phyloP scores from a whole-genome alignment of 2,329 filamentous ascomycete genomes.

The Sporothrix globosa region DNA sequence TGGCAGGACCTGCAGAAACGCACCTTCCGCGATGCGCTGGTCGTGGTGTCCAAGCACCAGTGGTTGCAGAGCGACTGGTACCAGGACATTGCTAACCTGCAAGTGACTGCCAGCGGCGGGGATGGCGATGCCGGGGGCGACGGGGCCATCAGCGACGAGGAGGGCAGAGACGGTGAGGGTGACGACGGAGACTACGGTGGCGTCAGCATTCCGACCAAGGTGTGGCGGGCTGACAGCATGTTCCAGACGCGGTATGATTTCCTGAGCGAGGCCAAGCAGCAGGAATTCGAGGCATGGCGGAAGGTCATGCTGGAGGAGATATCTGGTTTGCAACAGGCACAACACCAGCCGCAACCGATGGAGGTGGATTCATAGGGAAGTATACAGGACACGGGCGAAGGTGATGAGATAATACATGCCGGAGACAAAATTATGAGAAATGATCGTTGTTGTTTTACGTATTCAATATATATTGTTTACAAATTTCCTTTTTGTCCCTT shows the following conservation, averaged over 20 bases:
- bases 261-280: constrained; percentile 64
- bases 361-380: constrained; percentile 32
- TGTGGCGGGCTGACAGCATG: constrained; percentile 67
- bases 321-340: constrained; percentile 32
- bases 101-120: constrained; percentile 40
- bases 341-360: constrained; percentile 30
- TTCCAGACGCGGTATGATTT: constrained; percentile 75
- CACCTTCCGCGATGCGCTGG: constrained; percentile 65
- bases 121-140: constrained; percentile 43
- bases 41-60: constrained; percentile 57
- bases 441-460: neutral
- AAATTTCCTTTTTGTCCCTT: no score
- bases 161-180: constrained; percentile 40
- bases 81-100: constrained; percentile 59
- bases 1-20: constrained; percentile 55
- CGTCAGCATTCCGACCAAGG: constrained; percentile 43
- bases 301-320: constrained; percentile 61
- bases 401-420: neutral
- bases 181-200: constrained; percentile 34
- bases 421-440: neutral
- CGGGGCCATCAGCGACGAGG: constrained; percentile 44
- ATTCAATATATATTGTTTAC: neutral
- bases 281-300: constrained; percentile 68
- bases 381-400: neutral
- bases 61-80: constrained; percentile 70